A percentile compares a stretch with the other conserved stretches of the same genome.
Evolutionary conservation across 129 eudicot genomes (phyloP).

Genomic region (Flaveria bidentis): DNA sequence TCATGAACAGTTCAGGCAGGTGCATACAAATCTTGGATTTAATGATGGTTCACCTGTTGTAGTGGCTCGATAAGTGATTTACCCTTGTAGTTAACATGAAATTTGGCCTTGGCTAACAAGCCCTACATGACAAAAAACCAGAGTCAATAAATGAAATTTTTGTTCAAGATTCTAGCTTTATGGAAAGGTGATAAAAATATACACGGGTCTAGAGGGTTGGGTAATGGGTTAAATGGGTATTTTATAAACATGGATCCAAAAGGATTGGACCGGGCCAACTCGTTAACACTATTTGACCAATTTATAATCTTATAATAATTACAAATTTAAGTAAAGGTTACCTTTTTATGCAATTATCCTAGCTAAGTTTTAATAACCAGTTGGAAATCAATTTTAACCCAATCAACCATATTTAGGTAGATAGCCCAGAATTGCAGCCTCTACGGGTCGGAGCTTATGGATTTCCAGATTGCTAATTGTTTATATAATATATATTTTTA

Average conservation of each 20-base stretch:
- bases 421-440: background rate
- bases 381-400: background rate
- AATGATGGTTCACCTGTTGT: constrained; percentile 65
- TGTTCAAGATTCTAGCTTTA: constrained; percentile 23
- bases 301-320: background rate
- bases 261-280: background rate
- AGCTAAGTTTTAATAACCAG: constrained; percentile 2
- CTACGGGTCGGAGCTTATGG: background rate
- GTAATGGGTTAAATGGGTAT: background rate
- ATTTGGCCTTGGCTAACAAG: constrained; percentile 87
- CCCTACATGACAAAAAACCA: constrained; percentile 48
- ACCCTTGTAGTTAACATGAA: constrained; percentile 85
- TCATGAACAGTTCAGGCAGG: background rate
- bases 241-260: background rate
- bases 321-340: background rate
- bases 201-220: background rate
- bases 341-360: background rate
- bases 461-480: background rate
- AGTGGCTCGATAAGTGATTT: constrained; percentile 79
- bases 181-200: background rate
- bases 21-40: constrained; percentile 9
- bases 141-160: background rate
- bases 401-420: background rate
- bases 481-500: background rate
- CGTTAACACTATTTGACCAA: background rate